Evolutionary conservation across 2,329 filamentous ascomycete species (phyloP), one percentile per base, ranked within the genome.

Genomic region (Fusarium citri): DNA sequence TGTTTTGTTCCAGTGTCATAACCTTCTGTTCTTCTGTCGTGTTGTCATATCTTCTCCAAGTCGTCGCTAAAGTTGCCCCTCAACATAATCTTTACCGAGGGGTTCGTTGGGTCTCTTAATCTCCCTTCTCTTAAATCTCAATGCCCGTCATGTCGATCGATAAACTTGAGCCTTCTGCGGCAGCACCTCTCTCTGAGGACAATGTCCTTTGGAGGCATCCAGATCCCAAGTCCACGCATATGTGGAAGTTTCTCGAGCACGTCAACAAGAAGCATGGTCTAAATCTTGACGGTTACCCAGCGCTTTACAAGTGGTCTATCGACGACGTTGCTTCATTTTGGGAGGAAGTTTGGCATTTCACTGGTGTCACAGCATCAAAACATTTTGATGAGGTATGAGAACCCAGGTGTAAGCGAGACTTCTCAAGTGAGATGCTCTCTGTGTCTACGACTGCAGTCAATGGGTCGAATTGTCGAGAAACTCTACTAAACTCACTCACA

Each of bases 221-320:
- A 34, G 80, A 87, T 72, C 92, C 92, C 10, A 79, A 86, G 48
- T 85, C 85, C 41, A 95, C 92, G 10, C 86, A 87, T 59, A 92
- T 95, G 85, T 89, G 87, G 82, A 84, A 84, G 53, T 97, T 96
- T 78, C 86, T 94, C 71, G 83, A 89, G 72, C 83, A 84, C 55
- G 84, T 97, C 69, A 93, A 91, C 79, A 77, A 86, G 66, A 92
- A 91, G 74, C 87, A 94, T 76, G 80, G 82, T 14, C 79, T 94
- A 59, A 77, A 83, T 23, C 83, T 96, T 48, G 78, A 84, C 20
- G 88, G 85, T 67, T 97, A 97, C 76, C 82, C 89, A 22, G 88
- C 88, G n/a, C 86, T 98, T 11, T 92, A 95, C 82, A 82, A 87
- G 77, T 98, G 95, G 95, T 97, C 94, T 71, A 86, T 96, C 68